Evolutionary conservation across 768 basidiomycete genomes (phyloP), one percentile per base, ranked within the genome.

Genomic region (Peribolospora kevripleyi): DNA sequence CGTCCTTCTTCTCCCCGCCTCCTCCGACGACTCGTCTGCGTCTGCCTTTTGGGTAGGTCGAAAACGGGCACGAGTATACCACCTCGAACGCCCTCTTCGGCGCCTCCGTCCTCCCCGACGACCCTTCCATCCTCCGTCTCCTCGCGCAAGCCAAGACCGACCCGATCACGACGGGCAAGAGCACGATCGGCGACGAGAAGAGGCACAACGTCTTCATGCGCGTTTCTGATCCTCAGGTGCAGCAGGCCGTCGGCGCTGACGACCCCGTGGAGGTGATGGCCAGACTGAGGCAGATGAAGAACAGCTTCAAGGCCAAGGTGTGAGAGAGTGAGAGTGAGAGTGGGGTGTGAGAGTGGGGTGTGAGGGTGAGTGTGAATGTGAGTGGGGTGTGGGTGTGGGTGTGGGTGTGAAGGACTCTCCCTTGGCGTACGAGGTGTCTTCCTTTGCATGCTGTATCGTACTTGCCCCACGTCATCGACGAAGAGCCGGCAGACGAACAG

Each of bases 131-230:
- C 48, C 67, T 65, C 39, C 73, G 76, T 39, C 75, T 93, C 40
- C 70, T 69, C 6, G 69, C 74, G 48, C 70, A 85, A 14, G 74
- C 76, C 36, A 64, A 73, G 52, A 70, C 72, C 49, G 79, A 85
- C 62, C 63, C 72, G 54, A 67, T 76, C 48, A 86, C 82, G 4
- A 77, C 81, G 4, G 87, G 90, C 46, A 69, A 80, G 64, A 81
- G 82, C 9, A 93, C 87, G 0, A 88, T 97, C 51, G 82, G 76
- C 0, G 83, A 97, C 60, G 91, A 97, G 71, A 88, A 87, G 69
- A 71, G 77, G 59, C 90, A 84, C 84, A 97, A 97, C 68, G 79
- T 86, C 6, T 95, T 95, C 67, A 87, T 93, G 85, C 75, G 87
- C 13, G 68, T 87, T 8, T 68, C 73, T 4, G 76, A 70, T 58